Percentiles rank a stretch among this genome's conserved stretches.
phyloP scores from a whole-genome alignment of 805 yeast species.

The Ogataea minuta region DNA sequence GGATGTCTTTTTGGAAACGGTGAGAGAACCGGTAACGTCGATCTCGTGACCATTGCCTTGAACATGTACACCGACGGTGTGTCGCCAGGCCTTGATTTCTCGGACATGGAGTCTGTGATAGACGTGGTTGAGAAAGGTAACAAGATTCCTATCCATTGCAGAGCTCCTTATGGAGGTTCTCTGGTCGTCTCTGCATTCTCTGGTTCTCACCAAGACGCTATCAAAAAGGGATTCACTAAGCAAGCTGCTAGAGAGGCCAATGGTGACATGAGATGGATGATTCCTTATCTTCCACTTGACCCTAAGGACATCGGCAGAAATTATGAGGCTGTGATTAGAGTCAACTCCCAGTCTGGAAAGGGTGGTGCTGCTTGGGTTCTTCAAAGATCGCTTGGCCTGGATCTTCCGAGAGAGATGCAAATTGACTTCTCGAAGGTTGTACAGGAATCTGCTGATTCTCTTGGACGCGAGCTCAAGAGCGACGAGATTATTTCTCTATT shows the following conservation, averaged over 20 bases:
- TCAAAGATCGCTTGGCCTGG: conserved; percentile 66
- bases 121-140: conserved; percentile 73
- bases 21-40: conserved; percentile 84
- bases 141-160: conserved; percentile 68
- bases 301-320: conserved; percentile 79
- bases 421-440: conserved; percentile 64
- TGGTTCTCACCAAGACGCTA: conserved; percentile 48
- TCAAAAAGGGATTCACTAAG: conserved; percentile 39
- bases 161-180: conserved; percentile 82
- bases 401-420: conserved; percentile 70
- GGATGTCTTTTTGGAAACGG: conserved; percentile 84
- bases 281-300: conserved; percentile 78
- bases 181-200: conserved; percentile 77
- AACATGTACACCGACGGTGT: conserved; percentile 80
- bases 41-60: conserved; percentile 69
- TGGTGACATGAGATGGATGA: conserved; percentile 57
- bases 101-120: conserved; percentile 63
- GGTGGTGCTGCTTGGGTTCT: conserved; percentile 88
- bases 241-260: conserved; percentile 49
- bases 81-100: conserved; percentile 67
- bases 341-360: conserved; percentile 83
- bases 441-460: conserved; percentile 59
- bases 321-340: conserved; percentile 80
- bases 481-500: conserved; percentile 62
- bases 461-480: conserved; percentile 68